phyloP scores from a whole-genome alignment of 2,329 filamentous ascomycete genomes.

The Acrocalymma vagum region DNA sequence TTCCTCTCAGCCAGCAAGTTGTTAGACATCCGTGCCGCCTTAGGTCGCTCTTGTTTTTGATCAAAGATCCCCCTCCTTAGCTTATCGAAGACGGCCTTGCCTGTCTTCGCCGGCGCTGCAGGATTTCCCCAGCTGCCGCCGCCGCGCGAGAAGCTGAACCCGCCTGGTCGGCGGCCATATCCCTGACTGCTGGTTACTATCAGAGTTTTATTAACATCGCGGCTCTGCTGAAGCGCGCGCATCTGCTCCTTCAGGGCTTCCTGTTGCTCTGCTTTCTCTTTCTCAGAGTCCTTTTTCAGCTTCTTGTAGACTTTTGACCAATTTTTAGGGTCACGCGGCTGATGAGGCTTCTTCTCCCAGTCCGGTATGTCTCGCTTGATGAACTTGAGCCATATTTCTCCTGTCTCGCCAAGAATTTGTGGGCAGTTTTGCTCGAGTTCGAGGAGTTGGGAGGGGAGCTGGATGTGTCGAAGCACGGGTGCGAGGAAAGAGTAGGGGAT shows the following conservation, averaged over 20 bases:
- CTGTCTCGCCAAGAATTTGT: conserved; percentile 74
- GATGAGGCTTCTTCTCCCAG: conserved; percentile 69
- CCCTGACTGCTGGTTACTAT: conserved; percentile 38
- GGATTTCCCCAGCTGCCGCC: conserved; percentile 29
- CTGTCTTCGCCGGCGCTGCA: conserved; percentile 41
- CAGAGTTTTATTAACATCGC: conserved; percentile 37
- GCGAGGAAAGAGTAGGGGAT: conserved; percentile 72
- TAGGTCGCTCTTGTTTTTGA: conserved; percentile 39
- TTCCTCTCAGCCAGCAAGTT: conserved; percentile 36
- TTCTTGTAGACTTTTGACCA: conserved; percentile 81
- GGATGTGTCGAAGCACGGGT: conserved; percentile 75
- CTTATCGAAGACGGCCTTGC: conserved; percentile 46
- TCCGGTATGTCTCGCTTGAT: conserved; percentile 80
- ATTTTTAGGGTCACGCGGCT: conserved; percentile 69
- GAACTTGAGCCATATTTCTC: conserved; percentile 79
- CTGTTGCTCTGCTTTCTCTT: conserved; percentile 41
- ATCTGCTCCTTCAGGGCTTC: conserved; percentile 41
- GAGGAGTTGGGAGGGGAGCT: conserved; percentile 75
- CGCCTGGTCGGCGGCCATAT: conserved; percentile 28
- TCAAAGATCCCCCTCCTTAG: conserved; percentile 42
- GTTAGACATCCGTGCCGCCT: conserved; percentile 34
- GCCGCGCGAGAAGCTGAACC: conserved; percentile 22
- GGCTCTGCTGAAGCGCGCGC: conserved; percentile 39
- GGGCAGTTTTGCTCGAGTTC: conserved; percentile 78
- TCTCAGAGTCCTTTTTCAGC: conserved; percentile 51